These are phyloP conservation scores for Pestalotiopsis sp. DNA, from an alignment of 2,329 filamentous ascomycete species.

Conservation along the genomic window DNA sequence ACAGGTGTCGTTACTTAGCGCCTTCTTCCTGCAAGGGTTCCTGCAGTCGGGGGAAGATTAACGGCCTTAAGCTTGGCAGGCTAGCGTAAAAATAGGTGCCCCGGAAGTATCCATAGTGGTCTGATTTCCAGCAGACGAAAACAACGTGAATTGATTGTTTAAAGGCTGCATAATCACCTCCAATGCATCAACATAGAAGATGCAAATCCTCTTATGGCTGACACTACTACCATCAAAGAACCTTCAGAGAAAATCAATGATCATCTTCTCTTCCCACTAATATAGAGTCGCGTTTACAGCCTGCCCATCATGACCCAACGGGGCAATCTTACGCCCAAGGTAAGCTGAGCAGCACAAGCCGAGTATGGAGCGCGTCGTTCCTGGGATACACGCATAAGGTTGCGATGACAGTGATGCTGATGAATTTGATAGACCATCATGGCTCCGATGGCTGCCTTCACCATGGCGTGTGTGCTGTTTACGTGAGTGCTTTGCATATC, in stretches of 20 bases:
- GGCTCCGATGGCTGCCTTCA: conserved; percentile 17
- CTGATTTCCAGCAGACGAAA: not conserved
- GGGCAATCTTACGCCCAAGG: conserved; percentile 14
- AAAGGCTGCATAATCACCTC: too few species aligned
- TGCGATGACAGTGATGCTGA: too few species aligned
- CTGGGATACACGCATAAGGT: too few species aligned
- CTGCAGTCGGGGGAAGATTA: not conserved
- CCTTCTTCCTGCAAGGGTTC: not conserved
- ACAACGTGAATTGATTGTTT: not conserved
- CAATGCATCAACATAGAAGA: not conserved
- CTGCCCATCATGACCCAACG: conserved; percentile 10
- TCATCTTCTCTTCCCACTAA: too few species aligned
- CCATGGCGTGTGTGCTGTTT: conserved; percentile 16
- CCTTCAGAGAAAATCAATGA: too few species aligned
- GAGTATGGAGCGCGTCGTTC: not conserved
- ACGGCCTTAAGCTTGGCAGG: not conserved
- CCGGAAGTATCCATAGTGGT: not conserved
- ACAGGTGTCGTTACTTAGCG: not conserved
- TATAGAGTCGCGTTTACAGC: not conserved
- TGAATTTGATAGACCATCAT: conserved; percentile 12
- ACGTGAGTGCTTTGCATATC: not conserved
- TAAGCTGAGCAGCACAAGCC: not conserved
- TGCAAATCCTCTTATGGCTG: too few species aligned
- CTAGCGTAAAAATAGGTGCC: not conserved
- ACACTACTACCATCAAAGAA: too few species aligned